Conservation (phyloP, 2,329 filamentous ascomycete genomes). For the Ceratocystis alfenasii region DNA sequence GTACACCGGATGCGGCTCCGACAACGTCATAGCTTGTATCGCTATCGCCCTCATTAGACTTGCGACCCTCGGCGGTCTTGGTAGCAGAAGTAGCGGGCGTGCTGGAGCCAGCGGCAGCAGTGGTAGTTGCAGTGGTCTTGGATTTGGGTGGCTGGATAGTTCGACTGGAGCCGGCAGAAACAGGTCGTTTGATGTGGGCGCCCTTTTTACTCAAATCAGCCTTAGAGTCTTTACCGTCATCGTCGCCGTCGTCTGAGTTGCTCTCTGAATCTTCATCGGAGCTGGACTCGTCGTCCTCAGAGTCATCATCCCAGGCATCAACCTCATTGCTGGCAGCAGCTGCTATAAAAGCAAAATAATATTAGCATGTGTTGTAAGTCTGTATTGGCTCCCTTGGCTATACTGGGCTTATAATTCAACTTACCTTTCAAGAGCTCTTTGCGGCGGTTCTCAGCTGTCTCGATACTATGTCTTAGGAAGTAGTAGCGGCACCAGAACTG, state of each 20-base stretch:
- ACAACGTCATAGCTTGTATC: constrained; percentile 95
- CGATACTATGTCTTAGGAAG: constrained; percentile 82
- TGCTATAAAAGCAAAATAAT: constrained; percentile 32
- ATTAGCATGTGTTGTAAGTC: neutral
- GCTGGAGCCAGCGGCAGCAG: constrained; percentile 20
- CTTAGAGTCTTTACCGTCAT: neutral
- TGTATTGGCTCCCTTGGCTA: neutral
- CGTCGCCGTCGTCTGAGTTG: constrained; percentile 27
- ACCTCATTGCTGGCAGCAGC: constrained; percentile 61
- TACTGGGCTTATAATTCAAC: constrained; percentile 25
- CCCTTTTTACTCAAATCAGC: constrained; percentile 26
- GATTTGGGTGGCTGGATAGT: constrained; percentile 42
- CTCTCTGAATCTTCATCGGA: constrained; percentile 30
- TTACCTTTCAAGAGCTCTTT: constrained; percentile 83
- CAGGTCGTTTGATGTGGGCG: constrained; percentile 32
- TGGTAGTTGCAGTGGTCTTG: constrained; percentile 25
- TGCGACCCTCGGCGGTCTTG: constrained; percentile 48
- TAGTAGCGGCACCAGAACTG: constrained; percentile 95
- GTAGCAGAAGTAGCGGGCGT: constrained; percentile 36
- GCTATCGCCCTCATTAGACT: constrained; percentile 80
- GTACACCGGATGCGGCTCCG: constrained; percentile 59
- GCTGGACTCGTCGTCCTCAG: constrained; percentile 35
- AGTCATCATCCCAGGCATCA: constrained; percentile 56
- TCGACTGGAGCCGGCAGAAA: constrained; percentile 45
- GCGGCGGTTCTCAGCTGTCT: constrained; percentile 80